Base-by-base conservation (phyloP, 2,329 filamentous ascomycete species). In the Talaromyces sp. region DNA sequence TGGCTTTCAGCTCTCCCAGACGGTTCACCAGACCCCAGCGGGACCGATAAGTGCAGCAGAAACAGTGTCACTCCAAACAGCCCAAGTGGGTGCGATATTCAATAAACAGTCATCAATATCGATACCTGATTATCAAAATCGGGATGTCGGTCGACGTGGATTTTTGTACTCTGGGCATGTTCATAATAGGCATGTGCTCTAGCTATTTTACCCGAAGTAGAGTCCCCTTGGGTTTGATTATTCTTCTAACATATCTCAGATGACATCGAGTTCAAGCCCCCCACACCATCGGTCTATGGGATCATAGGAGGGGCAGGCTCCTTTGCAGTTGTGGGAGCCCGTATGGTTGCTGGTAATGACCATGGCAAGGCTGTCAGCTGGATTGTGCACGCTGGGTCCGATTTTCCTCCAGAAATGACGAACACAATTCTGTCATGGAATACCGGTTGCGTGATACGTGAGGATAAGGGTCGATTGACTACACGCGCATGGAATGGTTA, bases 401-500 rank as follows among this genome's bases (percentile, higher is more conserved):
- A 98, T 78, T 98, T 98, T 70, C 93, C 94, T 0, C 68, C 81
- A 0, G 79, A 85, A 13, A 82, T 96, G 61, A 84, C 85, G 57
- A 74, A 83, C 2, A 82, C 86, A 50, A 88, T 99, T 69, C 79
- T 84, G 14, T 84, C 86, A 50, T 97, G 95, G 93, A 79, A 87
- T 16, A 97, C 93, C 1, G 86, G 86, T 6, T 90, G 87, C 22
- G 73, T 92, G 16, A 80, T 95, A 69, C 86, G 93, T 62, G 80
- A 86, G 58, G 88, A 90, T 62, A 81, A 83, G 1, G 76, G 84
- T 7, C 87, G 91, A 27, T 82, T 91, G 59, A 98, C 94, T 2
- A 99, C 95, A 0, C 87, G 92, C 54, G 93, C 90, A 54, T 97
- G 92, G 92, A 98, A 98, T 75, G 91, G 91, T 59, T 98, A 98